Evolutionary conservation across 306 rosid genomes (phyloP).

Genomic region (Ochetophila trinervis): DNA sequence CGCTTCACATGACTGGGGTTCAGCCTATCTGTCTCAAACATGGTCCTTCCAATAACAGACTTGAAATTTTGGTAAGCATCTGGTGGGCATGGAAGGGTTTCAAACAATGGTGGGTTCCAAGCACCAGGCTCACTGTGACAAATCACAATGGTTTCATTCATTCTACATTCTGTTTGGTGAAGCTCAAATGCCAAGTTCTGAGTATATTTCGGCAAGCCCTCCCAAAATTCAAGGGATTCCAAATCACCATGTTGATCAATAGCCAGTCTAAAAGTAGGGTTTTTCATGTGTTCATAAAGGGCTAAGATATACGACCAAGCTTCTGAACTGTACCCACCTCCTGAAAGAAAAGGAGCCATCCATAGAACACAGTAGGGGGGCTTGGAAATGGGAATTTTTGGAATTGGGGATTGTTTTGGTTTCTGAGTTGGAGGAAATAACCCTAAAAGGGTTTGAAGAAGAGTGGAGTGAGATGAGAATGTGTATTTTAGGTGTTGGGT

Average conservation of each 20-base stretch:
- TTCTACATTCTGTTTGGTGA: slow-evolving; percentile 45
- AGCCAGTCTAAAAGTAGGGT: slow-evolving; percentile 45
- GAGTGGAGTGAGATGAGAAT: slow-evolving; percentile 27
- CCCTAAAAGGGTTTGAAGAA: slow-evolving; percentile 25
- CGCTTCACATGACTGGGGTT: slow-evolving; percentile 52
- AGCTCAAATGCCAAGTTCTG: slow-evolving; percentile 53
- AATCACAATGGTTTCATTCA: slow-evolving; percentile 63
- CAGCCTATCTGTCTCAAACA: slow-evolving; percentile 80
- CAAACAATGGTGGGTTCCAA: slow-evolving; percentile 76
- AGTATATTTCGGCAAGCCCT: slow-evolving; percentile 51
- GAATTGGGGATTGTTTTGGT: slow-evolving; percentile 12
- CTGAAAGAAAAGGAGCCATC: slow-evolving; percentile 91
- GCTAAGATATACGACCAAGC: slow-evolving; percentile 76
- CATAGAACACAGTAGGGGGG: slow-evolving; percentile 57
- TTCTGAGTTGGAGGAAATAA: slow-evolving; percentile 30
- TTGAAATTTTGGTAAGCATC: slow-evolving; percentile 49
- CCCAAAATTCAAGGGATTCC: slow-evolving; percentile 67
- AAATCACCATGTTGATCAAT: slow-evolving; percentile 75
- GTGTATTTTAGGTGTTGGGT: slow-evolving; percentile 37
- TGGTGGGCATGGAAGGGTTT: slow-evolving; percentile 79
- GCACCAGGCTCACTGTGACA: slow-evolving; percentile 94
- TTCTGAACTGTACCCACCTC: slow-evolving; percentile 90
- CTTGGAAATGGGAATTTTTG: slow-evolving; percentile 15
- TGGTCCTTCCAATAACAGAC: slow-evolving; percentile 76
- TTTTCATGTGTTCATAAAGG: slow-evolving; percentile 40